Percentiles rank a stretch among this genome's conserved stretches.
Evolutionary conservation across 1,284 basidiomycete genomes (phyloP).

Genomic region (Microbotryum saponariae): DNA sequence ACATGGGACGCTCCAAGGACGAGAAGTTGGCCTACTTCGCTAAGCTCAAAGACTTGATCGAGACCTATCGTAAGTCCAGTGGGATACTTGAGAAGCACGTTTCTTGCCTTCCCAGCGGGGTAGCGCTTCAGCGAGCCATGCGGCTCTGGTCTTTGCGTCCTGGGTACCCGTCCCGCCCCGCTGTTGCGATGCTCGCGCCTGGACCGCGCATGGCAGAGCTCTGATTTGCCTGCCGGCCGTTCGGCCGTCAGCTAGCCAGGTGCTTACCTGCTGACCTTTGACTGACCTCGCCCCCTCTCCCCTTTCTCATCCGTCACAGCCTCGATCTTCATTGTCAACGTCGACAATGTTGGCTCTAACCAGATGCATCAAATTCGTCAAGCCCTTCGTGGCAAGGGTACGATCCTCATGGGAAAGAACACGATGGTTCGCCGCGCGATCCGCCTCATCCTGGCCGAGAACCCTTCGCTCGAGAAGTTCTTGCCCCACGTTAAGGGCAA

Average conservation of each 20-base stretch:
- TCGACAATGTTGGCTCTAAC: constrained; percentile 99
- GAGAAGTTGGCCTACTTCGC: constrained; percentile 90
- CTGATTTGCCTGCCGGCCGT: not conserved
- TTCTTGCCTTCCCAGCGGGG: not conserved
- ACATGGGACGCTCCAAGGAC: constrained; percentile 34
- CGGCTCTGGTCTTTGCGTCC: not conserved
- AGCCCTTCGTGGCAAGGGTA: constrained; percentile 88
- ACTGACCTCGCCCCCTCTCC: not conserved
- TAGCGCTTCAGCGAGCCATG: not conserved
- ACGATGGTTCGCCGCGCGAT: constrained; percentile 99
- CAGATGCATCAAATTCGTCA: constrained; percentile 98
- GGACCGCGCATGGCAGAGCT: not conserved
- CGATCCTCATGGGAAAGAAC: constrained; percentile 99
- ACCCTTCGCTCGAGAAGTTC: constrained; percentile 91
- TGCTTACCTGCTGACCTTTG: not conserved
- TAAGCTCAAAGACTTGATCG: constrained; percentile 88
- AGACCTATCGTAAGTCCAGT: constrained; percentile 68
- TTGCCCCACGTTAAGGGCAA: constrained; percentile 94
- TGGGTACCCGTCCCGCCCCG: not conserved
- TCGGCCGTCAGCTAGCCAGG: not conserved
- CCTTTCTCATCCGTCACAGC: constrained; percentile 48
- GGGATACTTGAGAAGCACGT: too few species aligned
- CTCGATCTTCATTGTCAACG: constrained; percentile 97
- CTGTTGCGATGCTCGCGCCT: too few species aligned
- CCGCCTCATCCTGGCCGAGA: constrained; percentile 78